Percentiles rank a stretch among this genome's conserved stretches.
These are phyloP conservation scores for Dioscorea alata DNA, from an alignment of 106 monocot species.

Conservation along the genomic window DNA sequence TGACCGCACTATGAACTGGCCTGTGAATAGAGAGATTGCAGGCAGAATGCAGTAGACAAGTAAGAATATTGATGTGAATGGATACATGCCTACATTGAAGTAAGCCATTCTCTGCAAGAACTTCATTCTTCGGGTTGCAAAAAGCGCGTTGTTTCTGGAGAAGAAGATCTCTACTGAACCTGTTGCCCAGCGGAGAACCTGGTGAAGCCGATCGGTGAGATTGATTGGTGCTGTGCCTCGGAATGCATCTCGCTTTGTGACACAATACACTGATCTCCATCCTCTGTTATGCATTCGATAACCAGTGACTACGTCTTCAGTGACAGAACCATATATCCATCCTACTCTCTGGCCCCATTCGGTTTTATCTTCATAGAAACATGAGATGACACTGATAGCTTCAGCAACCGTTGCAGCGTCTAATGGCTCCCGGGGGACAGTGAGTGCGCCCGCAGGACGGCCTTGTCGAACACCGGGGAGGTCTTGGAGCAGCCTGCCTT, in stretches of 20 bases:
- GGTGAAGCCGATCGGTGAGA: conserved; percentile 89
- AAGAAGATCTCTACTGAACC: conserved; percentile 99
- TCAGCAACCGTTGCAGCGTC: conserved; percentile 85
- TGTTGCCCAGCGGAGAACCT: conserved; percentile 96
- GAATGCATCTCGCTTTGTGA: conserved; percentile 84
- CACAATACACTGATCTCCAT: conserved; percentile 91
- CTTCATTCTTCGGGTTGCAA: conserved; percentile 82
- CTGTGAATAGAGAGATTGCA: conserved; percentile 83
- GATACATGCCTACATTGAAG: conserved; percentile 89
- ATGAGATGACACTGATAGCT: conserved; percentile 84
- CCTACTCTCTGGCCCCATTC: conserved; percentile 90
- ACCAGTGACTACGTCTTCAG: conserved; percentile 96
- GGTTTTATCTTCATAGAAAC: conserved; percentile 91
- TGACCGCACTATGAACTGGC: conserved; percentile 87
- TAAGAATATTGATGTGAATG: conserved; percentile 87
- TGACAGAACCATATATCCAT: conserved; percentile 97
- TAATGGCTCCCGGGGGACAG: conserved; percentile 73
- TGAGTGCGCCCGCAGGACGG: conserved; percentile 68
- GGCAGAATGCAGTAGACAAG: conserved; percentile 84
- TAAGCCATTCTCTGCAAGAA: conserved; percentile 85
- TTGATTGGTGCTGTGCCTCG: conserved; percentile 94
- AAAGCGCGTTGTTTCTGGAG: conserved; percentile 85
- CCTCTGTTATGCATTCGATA: conserved; percentile 99
- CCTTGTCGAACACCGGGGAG: conserved; percentile 44
- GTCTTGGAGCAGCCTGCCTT: conserved; percentile 86